Conservation (phyloP, 1,284 basidiomycete species). For the Tylopilus orsonianus region DNA sequence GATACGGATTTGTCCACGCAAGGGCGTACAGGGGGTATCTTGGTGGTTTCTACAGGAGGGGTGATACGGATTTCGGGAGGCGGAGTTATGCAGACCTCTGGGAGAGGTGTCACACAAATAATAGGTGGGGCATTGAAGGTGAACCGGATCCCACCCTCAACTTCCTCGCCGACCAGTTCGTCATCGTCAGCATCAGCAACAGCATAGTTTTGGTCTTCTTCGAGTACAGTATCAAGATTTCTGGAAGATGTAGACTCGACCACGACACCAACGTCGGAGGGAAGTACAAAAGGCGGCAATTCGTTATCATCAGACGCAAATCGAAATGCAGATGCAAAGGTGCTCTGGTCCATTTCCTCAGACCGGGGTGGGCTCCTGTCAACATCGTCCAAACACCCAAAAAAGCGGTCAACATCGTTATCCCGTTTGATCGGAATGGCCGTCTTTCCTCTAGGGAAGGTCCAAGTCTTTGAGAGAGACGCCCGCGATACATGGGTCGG, state of each 20-base stretch:
- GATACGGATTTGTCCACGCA: conserved; percentile 1
- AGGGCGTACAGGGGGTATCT: conserved; percentile 13
- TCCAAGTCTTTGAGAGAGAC: conserved; percentile 68
- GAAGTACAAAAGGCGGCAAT: conserved; percentile 49
- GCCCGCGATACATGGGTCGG: conserved; percentile 35
- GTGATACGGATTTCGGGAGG: conserved; percentile 28
- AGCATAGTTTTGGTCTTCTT: conserved; percentile 47
- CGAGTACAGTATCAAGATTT: conserved; percentile 41
- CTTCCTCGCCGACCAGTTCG: conserved; percentile 46
- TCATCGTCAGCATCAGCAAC: conserved; percentile 39
- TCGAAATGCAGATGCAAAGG: conserved; percentile 55
- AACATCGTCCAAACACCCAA: conserved; percentile 66
- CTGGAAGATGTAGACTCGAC: conserved; percentile 33
- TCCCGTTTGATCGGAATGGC: conserved; percentile 19
- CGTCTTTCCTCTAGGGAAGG: conserved; percentile 53
- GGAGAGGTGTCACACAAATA: conserved; percentile 41
- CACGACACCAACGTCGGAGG: conserved; percentile 51
- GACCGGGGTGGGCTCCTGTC: conserved; percentile 44
- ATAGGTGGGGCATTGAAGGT: conserved; percentile 59
- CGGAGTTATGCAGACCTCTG: conserved; percentile 42
- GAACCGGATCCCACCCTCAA: conserved; percentile 66
- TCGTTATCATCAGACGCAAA: conserved; percentile 43
- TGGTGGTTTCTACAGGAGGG: conserved; percentile 17
- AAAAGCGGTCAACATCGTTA: conserved; percentile 59
- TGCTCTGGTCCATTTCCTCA: conserved; percentile 54